A percentile compares a stretch with the other conserved stretches of the same genome.
These are phyloP conservation scores for Russula lepida DNA, from an alignment of 768 basidiomycete species.

Conservation along the genomic window DNA sequence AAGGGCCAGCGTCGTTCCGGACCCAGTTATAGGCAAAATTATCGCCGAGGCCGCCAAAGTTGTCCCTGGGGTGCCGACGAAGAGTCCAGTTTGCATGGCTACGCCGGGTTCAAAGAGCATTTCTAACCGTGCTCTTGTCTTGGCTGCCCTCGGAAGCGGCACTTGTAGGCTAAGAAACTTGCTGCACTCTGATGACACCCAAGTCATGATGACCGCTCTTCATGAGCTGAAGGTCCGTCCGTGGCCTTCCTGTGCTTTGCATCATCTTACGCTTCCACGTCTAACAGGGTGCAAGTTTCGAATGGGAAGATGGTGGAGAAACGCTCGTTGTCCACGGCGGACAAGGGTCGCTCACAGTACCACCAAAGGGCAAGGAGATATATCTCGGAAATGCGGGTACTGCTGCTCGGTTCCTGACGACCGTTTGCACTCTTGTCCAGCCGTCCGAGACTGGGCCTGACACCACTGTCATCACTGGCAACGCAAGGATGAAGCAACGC, in stretches of 20 bases:
- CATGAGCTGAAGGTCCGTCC: slow-evolving; percentile 67
- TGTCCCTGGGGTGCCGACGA: slow-evolving; percentile 53
- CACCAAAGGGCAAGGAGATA: slow-evolving; percentile 73
- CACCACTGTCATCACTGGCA: slow-evolving; percentile 85
- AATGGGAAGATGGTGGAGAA: slow-evolving; percentile 95
- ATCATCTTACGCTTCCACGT: slow-evolving; percentile 1
- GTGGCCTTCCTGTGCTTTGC: neutral
- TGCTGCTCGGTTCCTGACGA: slow-evolving; percentile 93
- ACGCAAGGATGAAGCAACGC: slow-evolving; percentile 97
- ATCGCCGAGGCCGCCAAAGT: slow-evolving; percentile 76
- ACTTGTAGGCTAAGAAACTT: slow-evolving; percentile 85
- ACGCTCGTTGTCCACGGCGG: slow-evolving; percentile 90
- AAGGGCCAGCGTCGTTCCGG: slow-evolving; percentile 79
- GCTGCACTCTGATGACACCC: slow-evolving; percentile 95
- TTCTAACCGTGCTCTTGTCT: slow-evolving; percentile 87
- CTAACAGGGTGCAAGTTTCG: slow-evolving; percentile 75
- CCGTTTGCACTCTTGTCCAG: slow-evolving; percentile 86
- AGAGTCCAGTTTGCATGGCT: slow-evolving; percentile 54
- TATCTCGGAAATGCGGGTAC: slow-evolving; percentile 98
- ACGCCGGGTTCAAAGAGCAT: slow-evolving; percentile 97
- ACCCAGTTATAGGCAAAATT: slow-evolving; percentile 72
- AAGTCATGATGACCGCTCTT: slow-evolving; percentile 97
- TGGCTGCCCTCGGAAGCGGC: slow-evolving; percentile 86
- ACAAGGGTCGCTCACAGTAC: slow-evolving; percentile 67
- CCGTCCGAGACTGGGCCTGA: slow-evolving; percentile 32